Evolutionary conservation across 2,329 filamentous ascomycete species (phyloP).

Genomic region (Colletotrichum tabaci): DNA sequence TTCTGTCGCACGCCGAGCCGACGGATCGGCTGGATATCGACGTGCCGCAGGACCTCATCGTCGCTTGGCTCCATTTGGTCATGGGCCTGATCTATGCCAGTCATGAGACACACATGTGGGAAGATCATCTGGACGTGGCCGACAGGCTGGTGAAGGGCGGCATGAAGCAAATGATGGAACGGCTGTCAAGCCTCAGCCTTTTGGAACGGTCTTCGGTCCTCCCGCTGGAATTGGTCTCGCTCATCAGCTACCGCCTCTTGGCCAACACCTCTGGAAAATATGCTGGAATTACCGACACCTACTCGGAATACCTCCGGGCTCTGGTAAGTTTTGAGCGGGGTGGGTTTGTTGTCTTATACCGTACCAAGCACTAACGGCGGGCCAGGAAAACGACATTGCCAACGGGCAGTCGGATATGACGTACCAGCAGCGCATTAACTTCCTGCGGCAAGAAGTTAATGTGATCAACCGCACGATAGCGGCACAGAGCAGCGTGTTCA

Average conservation of each 20-base stretch:
- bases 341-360: background rate
- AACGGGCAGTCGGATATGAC: conserved; percentile 57
- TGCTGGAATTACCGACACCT: conserved; percentile 58
- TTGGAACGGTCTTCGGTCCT: conserved; percentile 55
- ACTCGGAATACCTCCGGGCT: conserved; percentile 58
- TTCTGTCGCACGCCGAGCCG: conserved; percentile 43
- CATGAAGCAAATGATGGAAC: conserved; percentile 55
- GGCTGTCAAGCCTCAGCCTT: conserved; percentile 51
- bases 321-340: conserved; percentile 51
- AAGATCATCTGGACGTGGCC: conserved; percentile 50
- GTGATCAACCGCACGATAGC: conserved; percentile 54
- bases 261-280: conserved; percentile 55
- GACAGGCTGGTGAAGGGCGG: conserved; percentile 52
- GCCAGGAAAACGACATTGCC: conserved; percentile 57
- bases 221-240: conserved; percentile 59
- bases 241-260: conserved; percentile 57
- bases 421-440: conserved; percentile 57
- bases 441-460: conserved; percentile 58
- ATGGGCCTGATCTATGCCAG: conserved; percentile 53
- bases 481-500: conserved; percentile 52
- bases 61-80: conserved; percentile 60
- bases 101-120: conserved; percentile 46
- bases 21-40: conserved; percentile 44
- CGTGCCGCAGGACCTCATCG: conserved; percentile 55
- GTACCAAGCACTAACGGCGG: conserved; percentile 42